phyloP scores from a whole-genome alignment of 495 filamentous ascomycete genomes.

The Podospora anserina region DNA sequence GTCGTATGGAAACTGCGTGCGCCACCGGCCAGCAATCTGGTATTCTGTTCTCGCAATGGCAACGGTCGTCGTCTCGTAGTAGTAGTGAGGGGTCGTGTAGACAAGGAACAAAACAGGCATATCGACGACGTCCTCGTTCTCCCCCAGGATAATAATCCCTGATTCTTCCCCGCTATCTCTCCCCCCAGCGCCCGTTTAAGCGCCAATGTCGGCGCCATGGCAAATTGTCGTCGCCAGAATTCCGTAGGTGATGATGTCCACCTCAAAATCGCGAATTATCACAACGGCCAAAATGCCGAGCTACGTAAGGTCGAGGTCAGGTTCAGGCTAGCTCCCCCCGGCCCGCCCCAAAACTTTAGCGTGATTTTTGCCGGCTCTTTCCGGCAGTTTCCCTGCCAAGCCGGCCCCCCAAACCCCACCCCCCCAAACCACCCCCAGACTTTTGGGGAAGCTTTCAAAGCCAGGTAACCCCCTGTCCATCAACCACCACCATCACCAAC shows the following conservation, averaged over 20 bases:
- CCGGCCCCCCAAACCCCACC: too few relatives aligned
- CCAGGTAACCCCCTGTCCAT: not conserved
- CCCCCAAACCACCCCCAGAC: too few relatives aligned
- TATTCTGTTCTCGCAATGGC: slow-evolving; percentile 5
- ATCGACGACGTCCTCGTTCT: slow-evolving; percentile 23
- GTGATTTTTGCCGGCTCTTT: slow-evolving; percentile 13
- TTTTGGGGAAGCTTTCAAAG: not conserved
- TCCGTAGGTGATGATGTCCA: not conserved
- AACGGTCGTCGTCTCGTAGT: slow-evolving; percentile 4
- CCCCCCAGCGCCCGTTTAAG: slow-evolving; percentile 26
- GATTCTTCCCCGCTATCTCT: slow-evolving; percentile 2
- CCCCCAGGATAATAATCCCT: not conserved
- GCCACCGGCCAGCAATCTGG: not conserved
- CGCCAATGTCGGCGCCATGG: slow-evolving; percentile 37
- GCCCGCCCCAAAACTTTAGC: not conserved
- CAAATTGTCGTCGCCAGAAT: not conserved
- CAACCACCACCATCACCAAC: not conserved
- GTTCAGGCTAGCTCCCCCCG: not conserved
- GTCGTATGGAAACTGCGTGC: slow-evolving; percentile 24
- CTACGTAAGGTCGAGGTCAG: not conserved
- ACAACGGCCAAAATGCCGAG: not conserved
- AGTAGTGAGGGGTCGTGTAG: slow-evolving; percentile 18
- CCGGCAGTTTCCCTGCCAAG: slow-evolving; percentile 17
- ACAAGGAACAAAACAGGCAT: slow-evolving; percentile 45
- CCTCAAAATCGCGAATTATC: not conserved